Base-by-base conservation (phyloP, 768 basidiomycete genomes). In the Suillus brevipes region DNA sequence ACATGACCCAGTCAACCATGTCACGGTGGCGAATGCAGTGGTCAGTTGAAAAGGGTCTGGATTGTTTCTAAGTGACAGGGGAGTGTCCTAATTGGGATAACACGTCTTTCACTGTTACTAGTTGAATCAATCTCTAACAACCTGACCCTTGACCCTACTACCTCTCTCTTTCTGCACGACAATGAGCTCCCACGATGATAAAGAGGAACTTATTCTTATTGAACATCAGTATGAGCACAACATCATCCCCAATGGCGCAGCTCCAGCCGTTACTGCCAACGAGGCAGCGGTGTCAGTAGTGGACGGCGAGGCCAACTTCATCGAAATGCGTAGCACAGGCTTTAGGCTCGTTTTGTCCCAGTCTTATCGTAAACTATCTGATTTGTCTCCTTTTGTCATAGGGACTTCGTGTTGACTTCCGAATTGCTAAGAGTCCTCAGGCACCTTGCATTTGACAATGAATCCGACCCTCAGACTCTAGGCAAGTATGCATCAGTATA, bases 221-320 rank as follows among this genome's bases (percentile, higher is more conserved):
- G 94, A 94, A 82, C 94, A 94, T 83, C 94, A 95, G 79, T 94
- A 95, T 70, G 92, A 94, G 75, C 86, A 92, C 71, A 91, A 94
- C 72, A 83, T 89, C 66, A 82, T 88, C 64, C 83, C 90, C 60
- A 89, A 83, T 66, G 86, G 86, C 64, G 79, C 79, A 49, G 75
- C 82, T 36, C 81, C 79, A 34, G 70, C 78, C 43, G 73, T 85
- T 36, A 79, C 80, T 36, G 75, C 83, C 34, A 85, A 84, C 65
- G 85, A 83, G 61, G 82, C 83, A 66, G 78, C 79, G 45, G 75
- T 79, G 64, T 75, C 80, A 50, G 78, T 81, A 45, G 78, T 79
- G 50, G 84, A 81, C 65, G 83, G 84, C 31, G 84, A 78, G 55
- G 87, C 80, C 31, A n/a, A n/a, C n/a, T n/a, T n/a, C n/a, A 31